Conservation (phyloP, 306 rosid species). For the Pterocarpus santalinus region DNA sequence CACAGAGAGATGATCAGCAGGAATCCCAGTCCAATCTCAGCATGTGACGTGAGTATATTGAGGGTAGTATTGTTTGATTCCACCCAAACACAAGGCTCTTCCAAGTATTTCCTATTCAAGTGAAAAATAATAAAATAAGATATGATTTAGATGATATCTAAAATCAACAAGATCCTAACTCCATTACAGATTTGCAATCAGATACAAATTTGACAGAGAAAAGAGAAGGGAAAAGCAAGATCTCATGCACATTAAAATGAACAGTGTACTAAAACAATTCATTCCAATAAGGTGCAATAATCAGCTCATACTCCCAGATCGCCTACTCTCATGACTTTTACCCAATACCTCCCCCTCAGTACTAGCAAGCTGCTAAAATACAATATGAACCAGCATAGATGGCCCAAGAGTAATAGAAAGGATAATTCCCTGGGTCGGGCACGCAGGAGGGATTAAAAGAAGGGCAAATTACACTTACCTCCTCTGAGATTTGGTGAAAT, state of each 20-base stretch:
- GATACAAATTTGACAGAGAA: not conserved
- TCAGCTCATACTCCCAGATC: not conserved
- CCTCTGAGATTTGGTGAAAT: too few species aligned
- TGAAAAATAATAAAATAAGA: not conserved
- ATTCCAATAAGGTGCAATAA: not conserved
- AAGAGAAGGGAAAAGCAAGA: not conserved
- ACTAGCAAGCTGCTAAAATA: not conserved
- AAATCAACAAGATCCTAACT: conserved; percentile 38
- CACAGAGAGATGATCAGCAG: conserved; percentile 78
- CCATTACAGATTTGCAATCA: not conserved
- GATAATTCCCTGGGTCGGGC: too few species aligned
- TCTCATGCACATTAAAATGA: not conserved
- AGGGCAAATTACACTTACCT: too few species aligned
- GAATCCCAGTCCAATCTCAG: conserved; percentile 94
- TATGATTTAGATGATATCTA: not conserved
- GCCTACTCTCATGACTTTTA: not conserved
- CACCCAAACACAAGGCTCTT: conserved; percentile 93
- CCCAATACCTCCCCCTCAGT: not conserved
- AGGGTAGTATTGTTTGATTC: conserved; percentile 89
- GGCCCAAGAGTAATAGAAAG: not conserved
- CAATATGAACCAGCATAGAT: not conserved
- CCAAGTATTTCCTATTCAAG: conserved; percentile 84
- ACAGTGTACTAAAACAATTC: not conserved
- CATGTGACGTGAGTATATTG: conserved; percentile 82
- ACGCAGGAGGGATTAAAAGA: too few species aligned